Evolutionary conservation across 805 yeast genomes (phyloP).

Genomic region (Lipomyces spencermartinsiae): DNA sequence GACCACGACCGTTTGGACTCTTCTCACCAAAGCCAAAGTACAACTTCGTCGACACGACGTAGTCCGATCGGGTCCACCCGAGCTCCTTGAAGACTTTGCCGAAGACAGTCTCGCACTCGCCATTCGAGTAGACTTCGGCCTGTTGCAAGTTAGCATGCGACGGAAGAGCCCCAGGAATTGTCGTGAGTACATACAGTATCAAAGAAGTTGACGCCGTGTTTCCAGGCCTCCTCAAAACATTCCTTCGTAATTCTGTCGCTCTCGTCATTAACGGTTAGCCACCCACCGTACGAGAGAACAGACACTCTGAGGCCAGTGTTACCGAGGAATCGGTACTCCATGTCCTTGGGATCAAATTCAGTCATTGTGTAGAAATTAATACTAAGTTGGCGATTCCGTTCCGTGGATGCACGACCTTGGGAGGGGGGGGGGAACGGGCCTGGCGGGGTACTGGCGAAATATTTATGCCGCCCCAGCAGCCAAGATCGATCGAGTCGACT

Average conservation of each 20-base stretch:
- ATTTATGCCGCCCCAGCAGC: too few relatives aligned
- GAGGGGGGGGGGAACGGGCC: not conserved
- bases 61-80: constrained; percentile 45
- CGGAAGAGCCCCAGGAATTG: not conserved
- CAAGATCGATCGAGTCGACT: too few relatives aligned
- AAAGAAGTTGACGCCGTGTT: constrained; percentile 45
- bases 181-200: constrained; percentile 42
- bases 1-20: constrained; percentile 43
- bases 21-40: constrained; percentile 43
- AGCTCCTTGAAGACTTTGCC: constrained; percentile 44
- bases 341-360: constrained; percentile 37
- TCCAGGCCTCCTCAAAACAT: constrained; percentile 45
- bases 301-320: constrained; percentile 46
- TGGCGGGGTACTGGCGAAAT: not conserved
- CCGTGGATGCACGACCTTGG: not conserved
- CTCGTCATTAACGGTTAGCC: constrained; percentile 45
- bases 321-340: constrained; percentile 46
- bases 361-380: constrained; percentile 21
- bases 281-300: constrained; percentile 46
- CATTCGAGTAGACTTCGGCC: constrained; percentile 43
- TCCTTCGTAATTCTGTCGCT: constrained; percentile 40
- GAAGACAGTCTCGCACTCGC: constrained; percentile 43
- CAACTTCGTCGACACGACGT: constrained; percentile 45
- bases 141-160: not conserved
- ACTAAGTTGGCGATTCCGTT: not conserved